A percentile compares a stretch with the other conserved stretches of the same genome.
phyloP scores from a whole-genome alignment of 2,329 filamentous ascomycete species.

The Leptographium procerum region DNA sequence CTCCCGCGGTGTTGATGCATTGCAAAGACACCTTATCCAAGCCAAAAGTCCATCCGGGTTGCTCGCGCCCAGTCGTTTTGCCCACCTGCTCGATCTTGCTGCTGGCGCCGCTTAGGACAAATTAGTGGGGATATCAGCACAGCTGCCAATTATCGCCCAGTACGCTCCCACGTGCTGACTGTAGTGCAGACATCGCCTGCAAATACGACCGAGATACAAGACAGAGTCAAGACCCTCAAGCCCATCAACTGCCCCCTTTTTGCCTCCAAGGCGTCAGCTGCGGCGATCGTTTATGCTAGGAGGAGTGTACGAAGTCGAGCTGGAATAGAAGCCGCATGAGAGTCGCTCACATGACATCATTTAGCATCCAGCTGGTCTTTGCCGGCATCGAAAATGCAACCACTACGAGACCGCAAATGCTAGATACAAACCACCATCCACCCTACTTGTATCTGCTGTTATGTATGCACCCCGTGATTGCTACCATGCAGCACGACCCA shows the following conservation, averaged over 20 bases:
- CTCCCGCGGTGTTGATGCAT: neutral
- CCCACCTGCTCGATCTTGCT: conserved; percentile 10
- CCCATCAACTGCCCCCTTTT: neutral
- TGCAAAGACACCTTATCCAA: neutral
- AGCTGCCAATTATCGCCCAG: neutral
- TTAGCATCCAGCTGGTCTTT: neutral
- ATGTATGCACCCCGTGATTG: neutral
- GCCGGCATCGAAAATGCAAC: no score
- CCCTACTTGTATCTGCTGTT: no score
- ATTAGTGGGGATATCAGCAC: neutral
- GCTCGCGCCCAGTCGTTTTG: conserved; percentile 11
- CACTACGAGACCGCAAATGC: no score
- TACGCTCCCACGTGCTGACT: conserved; percentile 10
- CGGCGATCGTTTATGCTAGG: neutral
- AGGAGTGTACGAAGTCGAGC: no score
- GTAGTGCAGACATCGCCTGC: neutral
- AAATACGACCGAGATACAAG: neutral
- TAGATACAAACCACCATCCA: no score
- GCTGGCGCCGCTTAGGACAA: neutral
- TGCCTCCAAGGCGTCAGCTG: neutral
- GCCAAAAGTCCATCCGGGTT: neutral
- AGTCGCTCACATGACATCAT: neutral
- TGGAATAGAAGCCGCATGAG: neutral
- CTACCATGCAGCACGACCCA: neutral
- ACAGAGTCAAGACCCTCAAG: neutral